Evolutionary conservation across 2,329 filamentous ascomycete species (phyloP), one percentile per base, ranked within the genome.

Genomic region (Botrytis elliptica): DNA sequence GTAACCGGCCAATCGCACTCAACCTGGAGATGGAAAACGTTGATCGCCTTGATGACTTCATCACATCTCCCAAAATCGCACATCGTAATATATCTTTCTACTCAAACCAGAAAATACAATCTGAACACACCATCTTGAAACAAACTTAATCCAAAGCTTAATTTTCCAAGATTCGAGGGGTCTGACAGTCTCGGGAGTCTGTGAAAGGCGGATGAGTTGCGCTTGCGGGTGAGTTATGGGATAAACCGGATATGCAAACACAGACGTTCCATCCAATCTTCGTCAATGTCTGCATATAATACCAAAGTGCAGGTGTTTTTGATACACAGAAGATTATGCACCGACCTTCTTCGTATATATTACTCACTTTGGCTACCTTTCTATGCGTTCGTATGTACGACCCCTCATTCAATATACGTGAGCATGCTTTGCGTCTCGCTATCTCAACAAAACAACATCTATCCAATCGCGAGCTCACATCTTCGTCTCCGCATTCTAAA

Each of bases 371-470:
- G 22, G 62, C 40, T 44, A 44, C 57, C 57, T 36, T 20, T 29
- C 25, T 29, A 64, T 64, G 62, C 62, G 29, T 64, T 44, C n/a
- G n/a, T 18, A 66, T 66, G 10, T 49, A 36, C 25, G 63, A 49
- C 20, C 42, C 42, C 63, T 66, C 63, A 36, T 49, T 49, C 20
- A 25, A 46, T 33, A 46, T 65, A 25, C 42, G n/a, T 65, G n/a
- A 64, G n/a, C 22, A 46, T 46, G 63, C n/a, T 36, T 65, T 65
- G 42, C 42, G 18, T 46, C 63, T 65, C n/a, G 40, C 40, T 10
- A 46, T 65, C 63, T 65, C 63, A 65, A 65, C 63, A 65, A 65
- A 65, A 46, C 42, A 33, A 22, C 29, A 36, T 65, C 29, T 65
- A 42, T 16, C 42, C 63, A 65, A 46, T 46, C 20, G 29, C n/a